Evolutionary conservation across 176 grass and related monocot genomes (phyloP), one percentile per base, ranked within the genome.

Genomic region (Cocos nucifera): DNA sequence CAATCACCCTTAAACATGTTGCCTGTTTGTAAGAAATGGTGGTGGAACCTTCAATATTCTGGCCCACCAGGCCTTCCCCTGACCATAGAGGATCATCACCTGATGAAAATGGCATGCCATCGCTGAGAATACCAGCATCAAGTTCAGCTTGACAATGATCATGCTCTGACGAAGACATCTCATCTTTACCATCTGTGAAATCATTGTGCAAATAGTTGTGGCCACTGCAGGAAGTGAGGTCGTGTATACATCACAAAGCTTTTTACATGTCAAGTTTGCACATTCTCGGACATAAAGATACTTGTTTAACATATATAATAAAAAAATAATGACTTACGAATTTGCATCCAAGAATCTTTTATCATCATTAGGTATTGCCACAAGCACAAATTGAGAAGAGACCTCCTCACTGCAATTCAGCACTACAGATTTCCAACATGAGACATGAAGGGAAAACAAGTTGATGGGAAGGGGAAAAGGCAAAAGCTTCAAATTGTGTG

Each of bases 341-440:
- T 87, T 61, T 65, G 48, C 64, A 66, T 63, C 32, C 18, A 56
- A 75, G 55, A 62, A 50, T 15, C 16, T 63, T 32, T 75, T 64
- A 62, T 76, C 69, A 17, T 59, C 63, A 58, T 56, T 74, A 22
- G 29, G 57, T 72, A 96, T 69, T 77, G 65, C 86, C 50, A 79
- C 74, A 27, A 88, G 65, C 24, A 88, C 75, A 85, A 96, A 87
- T 70, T 80, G 79, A 79, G 50, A 63, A 65, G 86, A 75, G n/a
- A 53, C 54, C 52, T 74, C 28, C 49, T 85, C 64, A 72, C 92
- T 96, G 80, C 58, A 81, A 85, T 63, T 64, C 75, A 60, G 5
- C 26, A 56, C 4, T 50, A 58, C 39, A 76, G 32, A 35, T 35
- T 35, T 35, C 32, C 32, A 35, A 6, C 32, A 35, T 35, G 35